Evolutionary conservation across 441 rosid species (phyloP), one percentile per base, ranked within the genome.

Genomic region (Syzygium syzygioides): DNA sequence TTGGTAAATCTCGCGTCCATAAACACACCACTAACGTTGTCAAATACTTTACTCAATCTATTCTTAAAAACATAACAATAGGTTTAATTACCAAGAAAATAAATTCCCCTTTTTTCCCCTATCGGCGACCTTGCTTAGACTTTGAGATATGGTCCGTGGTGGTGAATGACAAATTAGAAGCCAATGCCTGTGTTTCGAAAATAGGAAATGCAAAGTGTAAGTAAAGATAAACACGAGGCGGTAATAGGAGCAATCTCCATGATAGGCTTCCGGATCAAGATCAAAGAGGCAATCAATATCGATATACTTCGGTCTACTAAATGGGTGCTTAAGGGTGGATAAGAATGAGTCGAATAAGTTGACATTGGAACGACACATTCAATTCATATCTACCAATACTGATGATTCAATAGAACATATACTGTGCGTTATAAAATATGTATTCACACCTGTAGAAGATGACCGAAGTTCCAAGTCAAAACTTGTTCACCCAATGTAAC

Each of bases 351-450:
- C 3, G 1, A 5, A 41, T 76, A 11, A 1, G 17, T 23, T 41
- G 15, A 23, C 52, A 23, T 14, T 0, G 0, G 9, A 23, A 20
- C 14, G 17, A 12, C 28, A 20, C 15, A 14, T 6, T 23, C 13
- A 25, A 41, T 41, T 41, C n/a, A 41, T 6, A 76, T 11, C 50
- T 37, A 71, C 12, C 1, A 3, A 68, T 68, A 37, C 20, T 20
- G 14, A 71, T 71, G 17, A 71, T 20, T 68, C 1, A 1, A 20
- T 6, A 25, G 50, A 71, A 71, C 80, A 11, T 37, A 20, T 20
- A 37, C 4, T 37, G 20, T 71, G 1, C 5, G 8, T 37, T 20
- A 34, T 71, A 37, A 20, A 71, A 71, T 23, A 37, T 71, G 52
- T 41, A 37, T 45, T 76, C 52, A 41, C 52, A 41, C 5, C 18